These are phyloP conservation scores for Epichloe sibirici DNA, from an alignment of 2,329 filamentous ascomycete species.

Conservation along the genomic window DNA sequence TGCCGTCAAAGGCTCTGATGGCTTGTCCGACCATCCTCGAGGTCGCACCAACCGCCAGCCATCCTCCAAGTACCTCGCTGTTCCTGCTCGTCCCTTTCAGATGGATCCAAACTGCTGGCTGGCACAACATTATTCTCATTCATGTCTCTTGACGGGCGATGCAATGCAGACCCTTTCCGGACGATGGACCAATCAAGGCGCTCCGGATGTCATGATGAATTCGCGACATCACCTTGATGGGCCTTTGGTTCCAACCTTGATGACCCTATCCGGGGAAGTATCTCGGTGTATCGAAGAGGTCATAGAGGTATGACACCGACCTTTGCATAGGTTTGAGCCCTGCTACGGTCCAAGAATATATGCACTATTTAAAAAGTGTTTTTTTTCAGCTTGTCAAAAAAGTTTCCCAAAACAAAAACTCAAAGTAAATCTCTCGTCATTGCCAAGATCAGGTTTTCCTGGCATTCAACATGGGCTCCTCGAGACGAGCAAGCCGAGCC, in stretches of 20 bases:
- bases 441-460: no score
- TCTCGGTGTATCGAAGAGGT: neutral
- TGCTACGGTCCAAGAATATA: neutral
- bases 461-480: neutral
- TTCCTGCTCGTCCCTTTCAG: neutral
- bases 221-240: slow-evolving; percentile 4
- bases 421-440: no score
- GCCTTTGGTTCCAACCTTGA: slow-evolving; percentile 3
- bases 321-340: neutral
- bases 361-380: neutral
- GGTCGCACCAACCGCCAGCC: no score
- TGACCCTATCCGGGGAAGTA: slow-evolving; percentile 1
- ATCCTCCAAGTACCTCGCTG: neutral
- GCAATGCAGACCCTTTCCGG: neutral
- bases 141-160: neutral
- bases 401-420: neutral
- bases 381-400: neutral
- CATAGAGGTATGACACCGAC: neutral
- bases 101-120: neutral
- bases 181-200: slow-evolving; percentile 1
- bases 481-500: neutral
- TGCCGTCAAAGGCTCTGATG: no score
- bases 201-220: neutral
- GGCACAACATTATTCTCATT: neutral
- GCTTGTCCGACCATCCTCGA: no score